Evolutionary conservation across 768 basidiomycete species (phyloP).

Genomic region (Asterophora lycoperdoides): DNA sequence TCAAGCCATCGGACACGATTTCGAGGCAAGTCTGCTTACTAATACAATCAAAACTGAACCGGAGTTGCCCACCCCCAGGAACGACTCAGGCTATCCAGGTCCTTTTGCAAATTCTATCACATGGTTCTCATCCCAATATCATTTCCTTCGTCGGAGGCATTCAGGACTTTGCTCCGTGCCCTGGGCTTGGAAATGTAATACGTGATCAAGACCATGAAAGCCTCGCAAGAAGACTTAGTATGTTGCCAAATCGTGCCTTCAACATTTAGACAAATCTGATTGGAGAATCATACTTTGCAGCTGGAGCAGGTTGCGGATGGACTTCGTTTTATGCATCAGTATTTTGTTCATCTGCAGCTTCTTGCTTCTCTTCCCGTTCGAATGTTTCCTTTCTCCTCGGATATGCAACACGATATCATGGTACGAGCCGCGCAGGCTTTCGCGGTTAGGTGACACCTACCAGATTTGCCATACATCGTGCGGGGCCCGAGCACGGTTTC

Average conservation of each 20-base stretch:
- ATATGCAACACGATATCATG: slow-evolving; percentile 48
- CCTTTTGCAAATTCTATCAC: slow-evolving; percentile 17
- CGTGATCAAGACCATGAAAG: slow-evolving; percentile 4
- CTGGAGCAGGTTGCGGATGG: slow-evolving; percentile 26
- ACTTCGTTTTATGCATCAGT: slow-evolving; percentile 22
- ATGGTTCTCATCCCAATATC: slow-evolving; percentile 23
- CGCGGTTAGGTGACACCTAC: slow-evolving; percentile 31
- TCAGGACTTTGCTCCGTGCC: slow-evolving; percentile 3
- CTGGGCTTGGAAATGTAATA: slow-evolving; percentile 22
- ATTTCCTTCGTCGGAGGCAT: slow-evolving; percentile 21
- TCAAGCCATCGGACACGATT: too few species aligned
- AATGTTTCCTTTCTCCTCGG: slow-evolving; percentile 26
- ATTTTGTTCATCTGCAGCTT: too few species aligned
- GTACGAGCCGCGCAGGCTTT: slow-evolving; percentile 24
- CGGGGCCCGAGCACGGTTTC: slow-evolving; percentile 21
- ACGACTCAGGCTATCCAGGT: too few species aligned
- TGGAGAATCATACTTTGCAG: slow-evolving; percentile 8
- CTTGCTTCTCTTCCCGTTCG: slow-evolving; percentile 15
- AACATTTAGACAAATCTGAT: background rate
- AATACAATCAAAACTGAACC: too few species aligned
- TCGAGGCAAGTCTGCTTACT: too few species aligned
- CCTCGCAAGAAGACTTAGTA: slow-evolving; percentile 14
- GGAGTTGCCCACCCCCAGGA: too few species aligned
- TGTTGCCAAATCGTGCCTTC: background rate
- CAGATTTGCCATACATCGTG: slow-evolving; percentile 48